Evolutionary conservation across 257 asterid species (phyloP).

Genomic region (Linaria vulgaris): DNA sequence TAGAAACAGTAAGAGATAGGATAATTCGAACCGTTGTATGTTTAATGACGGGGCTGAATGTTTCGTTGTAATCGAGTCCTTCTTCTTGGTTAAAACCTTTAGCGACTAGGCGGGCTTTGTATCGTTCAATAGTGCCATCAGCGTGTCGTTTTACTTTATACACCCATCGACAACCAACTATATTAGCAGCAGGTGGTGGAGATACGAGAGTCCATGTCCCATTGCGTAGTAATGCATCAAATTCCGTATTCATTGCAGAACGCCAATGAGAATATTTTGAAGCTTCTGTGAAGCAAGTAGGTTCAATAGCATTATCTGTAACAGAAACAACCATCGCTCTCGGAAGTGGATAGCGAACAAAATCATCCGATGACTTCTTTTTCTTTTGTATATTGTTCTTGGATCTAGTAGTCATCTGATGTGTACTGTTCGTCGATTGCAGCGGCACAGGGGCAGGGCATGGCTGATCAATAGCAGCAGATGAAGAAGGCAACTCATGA

Average conservation of each 20-base stretch:
- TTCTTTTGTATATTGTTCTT: too few relatives aligned
- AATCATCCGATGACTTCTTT: too few relatives aligned
- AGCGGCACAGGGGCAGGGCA: too few relatives aligned
- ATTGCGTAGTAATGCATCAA: not conserved
- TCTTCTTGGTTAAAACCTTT: not conserved
- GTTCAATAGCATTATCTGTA: not conserved
- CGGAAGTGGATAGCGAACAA: not conserved
- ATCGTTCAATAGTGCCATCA: not conserved
- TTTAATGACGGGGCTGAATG: not conserved
- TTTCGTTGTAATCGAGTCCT: not conserved
- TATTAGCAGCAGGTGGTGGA: not conserved
- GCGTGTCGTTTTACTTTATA: not conserved
- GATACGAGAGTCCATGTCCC: not conserved
- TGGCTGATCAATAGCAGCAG: too few relatives aligned
- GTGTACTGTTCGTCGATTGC: not conserved
- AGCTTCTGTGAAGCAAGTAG: not conserved
- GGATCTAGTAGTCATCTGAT: not conserved
- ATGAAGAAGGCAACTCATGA: too few relatives aligned
- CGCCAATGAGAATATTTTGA: not conserved
- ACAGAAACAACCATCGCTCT: not conserved
- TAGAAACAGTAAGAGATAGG: not conserved
- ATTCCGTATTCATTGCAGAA: not conserved
- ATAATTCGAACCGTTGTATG: not conserved
- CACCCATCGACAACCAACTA: not conserved
- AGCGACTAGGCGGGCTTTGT: not conserved